These are phyloP conservation scores for Penicillium pulvis DNA, from an alignment of 495 filamentous ascomycete species.

Conservation along the genomic window DNA sequence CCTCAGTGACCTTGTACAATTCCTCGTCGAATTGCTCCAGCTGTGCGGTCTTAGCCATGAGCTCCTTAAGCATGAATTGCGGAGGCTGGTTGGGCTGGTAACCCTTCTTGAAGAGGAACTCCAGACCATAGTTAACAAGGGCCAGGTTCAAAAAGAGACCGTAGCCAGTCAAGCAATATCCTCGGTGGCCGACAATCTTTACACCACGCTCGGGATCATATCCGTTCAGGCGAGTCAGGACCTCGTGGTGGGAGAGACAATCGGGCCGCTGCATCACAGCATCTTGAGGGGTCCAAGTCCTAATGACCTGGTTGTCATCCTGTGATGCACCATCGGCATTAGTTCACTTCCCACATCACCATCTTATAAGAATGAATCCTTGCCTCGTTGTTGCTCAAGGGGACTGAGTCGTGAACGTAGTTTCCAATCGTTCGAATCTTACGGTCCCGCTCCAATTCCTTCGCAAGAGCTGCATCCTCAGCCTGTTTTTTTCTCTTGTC, in stretches of 20 bases:
- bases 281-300: constrained; percentile 78
- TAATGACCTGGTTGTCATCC: constrained; percentile 80
- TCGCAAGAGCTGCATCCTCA: constrained; percentile 69
- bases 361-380: neutral
- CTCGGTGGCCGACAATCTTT: constrained; percentile 93
- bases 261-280: constrained; percentile 67
- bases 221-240: constrained; percentile 81
- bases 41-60: constrained; percentile 99
- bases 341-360: neutral
- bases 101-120: constrained; percentile 74
- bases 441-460: constrained; percentile 68
- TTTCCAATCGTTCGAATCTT: constrained; percentile 90
- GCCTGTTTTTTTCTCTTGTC: constrained; percentile 79
- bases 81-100: constrained; percentile 92
- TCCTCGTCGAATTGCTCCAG: constrained; percentile 97
- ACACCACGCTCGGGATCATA: constrained; percentile 93
- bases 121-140: constrained; percentile 88
- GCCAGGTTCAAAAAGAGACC: constrained; percentile 94
- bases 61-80: constrained; percentile 92
- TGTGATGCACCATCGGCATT: constrained; percentile 18
- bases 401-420: constrained; percentile 89
- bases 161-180: constrained; percentile 87
- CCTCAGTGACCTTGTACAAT: constrained; percentile 90
- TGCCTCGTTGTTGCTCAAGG: constrained; percentile 86
- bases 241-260: constrained; percentile 91